Conservation (phyloP, 208 protist genomes). For the Lotmaria passim region DNA sequence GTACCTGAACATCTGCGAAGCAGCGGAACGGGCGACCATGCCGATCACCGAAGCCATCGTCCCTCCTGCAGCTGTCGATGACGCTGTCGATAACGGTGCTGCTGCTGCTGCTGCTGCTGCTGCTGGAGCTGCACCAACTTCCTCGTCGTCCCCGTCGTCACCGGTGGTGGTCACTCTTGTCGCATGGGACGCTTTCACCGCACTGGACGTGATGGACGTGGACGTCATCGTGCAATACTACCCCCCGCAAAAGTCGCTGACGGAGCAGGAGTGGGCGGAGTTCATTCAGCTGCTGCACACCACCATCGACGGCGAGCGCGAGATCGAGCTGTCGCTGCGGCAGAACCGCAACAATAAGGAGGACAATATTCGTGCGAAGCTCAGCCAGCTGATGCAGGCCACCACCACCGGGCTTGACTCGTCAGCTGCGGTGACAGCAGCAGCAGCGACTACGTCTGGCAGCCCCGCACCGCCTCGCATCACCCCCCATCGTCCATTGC, state of each 20-base stretch:
- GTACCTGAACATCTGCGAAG: slow-evolving; percentile 23
- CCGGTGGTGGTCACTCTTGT: slow-evolving; percentile 45
- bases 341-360: slow-evolving; percentile 54
- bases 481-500: slow-evolving; percentile 27
- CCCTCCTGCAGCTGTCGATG: too few relatives aligned
- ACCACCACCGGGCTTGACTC: slow-evolving; percentile 17
- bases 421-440: neutral
- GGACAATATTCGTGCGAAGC: slow-evolving; percentile 42
- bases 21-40: slow-evolving; percentile 13
- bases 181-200: slow-evolving; percentile 69
- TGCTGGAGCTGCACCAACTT: too few relatives aligned
- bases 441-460: neutral
- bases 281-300: slow-evolving; percentile 81
- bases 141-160: slow-evolving; percentile 1
- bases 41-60: too few relatives aligned
- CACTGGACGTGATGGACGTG: slow-evolving; percentile 81
- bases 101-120: neutral
- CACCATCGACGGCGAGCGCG: slow-evolving; percentile 63
- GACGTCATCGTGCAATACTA: slow-evolving; percentile 79
- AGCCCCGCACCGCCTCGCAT: neutral
- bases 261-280: slow-evolving; percentile 65
- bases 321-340: slow-evolving; percentile 50
- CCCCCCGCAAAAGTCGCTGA: slow-evolving; percentile 80
- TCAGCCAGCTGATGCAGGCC: slow-evolving; percentile 41
- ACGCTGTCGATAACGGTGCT: neutral